Evolutionary conservation across 345 rosid genomes (phyloP), one percentile per base, ranked within the genome.

Genomic region (Salix arbutifolia): DNA sequence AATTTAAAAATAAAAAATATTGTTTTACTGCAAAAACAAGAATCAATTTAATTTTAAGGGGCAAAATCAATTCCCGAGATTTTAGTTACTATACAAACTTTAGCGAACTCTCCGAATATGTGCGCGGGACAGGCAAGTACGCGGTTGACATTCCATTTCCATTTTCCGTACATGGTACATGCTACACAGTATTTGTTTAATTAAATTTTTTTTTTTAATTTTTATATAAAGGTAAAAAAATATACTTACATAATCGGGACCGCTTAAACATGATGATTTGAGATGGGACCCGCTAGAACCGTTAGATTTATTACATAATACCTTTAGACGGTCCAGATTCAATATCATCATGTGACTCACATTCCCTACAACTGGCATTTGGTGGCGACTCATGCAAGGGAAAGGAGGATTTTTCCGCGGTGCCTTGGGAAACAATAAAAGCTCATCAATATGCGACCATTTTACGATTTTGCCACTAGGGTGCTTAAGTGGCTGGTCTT

Each of bases 281-380:
- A 60, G 65, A 5, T 52, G 70, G 81, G 77, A 37, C 83, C 83
- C 74, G 12, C 31, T 4, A 30, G 13, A 6, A 52, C 78, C 76
- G 70, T 48, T 46, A 0, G 69, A 53, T 52, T 68, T 16, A 30
- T 23, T 9, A 2, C 30, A 0, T 3, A 7, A 28, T 6, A 67
- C 46, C 13, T 42, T 30, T 1, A 10, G 11, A 75, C 77, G 84
- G 83, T 23, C 8, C 14, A 10, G 79, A 76, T 58, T 82, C 70
- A 69, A 4, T 31, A 40, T 19, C 62, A 37, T 48, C 76, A 48
- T 76, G 73, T 65, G 80, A n/a, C 28, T 67, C 40, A 21, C 52
- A 52, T 21, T 5, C 35, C 44, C 56, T 5, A 1, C 25, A 65
- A 38, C 40, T 1, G 53, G 31, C 81, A 13, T n/a, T 26, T 23